Conservation (phyloP, 2,329 filamentous ascomycete species). For the Samsoniella hepiali region DNA sequence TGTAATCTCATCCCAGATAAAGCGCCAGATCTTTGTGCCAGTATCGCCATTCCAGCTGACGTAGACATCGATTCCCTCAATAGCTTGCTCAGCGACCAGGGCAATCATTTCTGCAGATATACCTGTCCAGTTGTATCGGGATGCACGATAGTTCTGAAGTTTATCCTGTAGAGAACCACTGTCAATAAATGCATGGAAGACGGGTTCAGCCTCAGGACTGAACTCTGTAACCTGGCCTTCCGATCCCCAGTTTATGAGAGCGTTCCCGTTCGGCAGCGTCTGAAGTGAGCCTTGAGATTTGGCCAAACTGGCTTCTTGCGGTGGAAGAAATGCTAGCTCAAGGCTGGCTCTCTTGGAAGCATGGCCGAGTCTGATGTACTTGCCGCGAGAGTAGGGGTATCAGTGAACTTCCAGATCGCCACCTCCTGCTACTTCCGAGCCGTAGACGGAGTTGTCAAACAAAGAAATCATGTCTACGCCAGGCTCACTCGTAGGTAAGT, state of each 20-base stretch:
- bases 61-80: neutral
- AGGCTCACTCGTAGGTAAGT: constrained; percentile 30
- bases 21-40: neutral
- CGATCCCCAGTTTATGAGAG: constrained; percentile 56
- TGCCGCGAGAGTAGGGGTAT: constrained; percentile 32
- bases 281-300: constrained; percentile 51
- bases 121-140: constrained; percentile 52
- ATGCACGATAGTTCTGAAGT: constrained; percentile 53
- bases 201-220: constrained; percentile 40
- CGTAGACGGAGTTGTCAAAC: constrained; percentile 45
- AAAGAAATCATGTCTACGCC: constrained; percentile 45
- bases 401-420: neutral
- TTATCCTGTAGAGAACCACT: constrained; percentile 32
- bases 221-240: constrained; percentile 48
- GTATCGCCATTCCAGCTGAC: constrained; percentile 17
- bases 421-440: constrained; percentile 20
- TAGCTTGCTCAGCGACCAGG: constrained; percentile 23
- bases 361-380: constrained; percentile 46
- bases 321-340: constrained; percentile 45
- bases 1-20: neutral
- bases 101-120: constrained; percentile 33
- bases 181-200: constrained; percentile 52
- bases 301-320: constrained; percentile 43
- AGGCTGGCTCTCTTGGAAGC: constrained; percentile 41
- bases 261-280: constrained; percentile 50